phyloP scores from a whole-genome alignment of 2,329 filamentous ascomycete genomes.

The Claviceps purpurea region DNA sequence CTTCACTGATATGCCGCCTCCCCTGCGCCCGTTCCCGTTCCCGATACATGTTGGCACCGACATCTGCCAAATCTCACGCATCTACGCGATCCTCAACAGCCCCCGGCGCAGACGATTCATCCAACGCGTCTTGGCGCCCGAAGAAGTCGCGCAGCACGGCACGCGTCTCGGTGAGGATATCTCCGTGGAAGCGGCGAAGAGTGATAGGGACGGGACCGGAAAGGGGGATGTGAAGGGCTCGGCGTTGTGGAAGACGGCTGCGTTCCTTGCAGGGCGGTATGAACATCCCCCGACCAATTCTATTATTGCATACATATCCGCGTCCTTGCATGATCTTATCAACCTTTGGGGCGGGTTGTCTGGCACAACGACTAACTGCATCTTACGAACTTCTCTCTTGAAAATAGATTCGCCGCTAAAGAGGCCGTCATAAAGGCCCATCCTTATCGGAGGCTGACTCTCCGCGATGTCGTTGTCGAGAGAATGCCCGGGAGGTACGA shows the following conservation, averaged over 20 bases:
- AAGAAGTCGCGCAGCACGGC: constrained; percentile 17
- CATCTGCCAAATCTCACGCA: constrained; percentile 57
- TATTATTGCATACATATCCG: no score
- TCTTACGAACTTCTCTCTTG: neutral
- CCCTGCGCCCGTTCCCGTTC: constrained; percentile 41
- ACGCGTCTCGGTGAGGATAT: constrained; percentile 4
- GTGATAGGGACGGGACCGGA: neutral
- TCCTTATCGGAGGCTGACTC: constrained; percentile 41
- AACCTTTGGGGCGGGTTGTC: no score
- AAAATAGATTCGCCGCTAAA: constrained; percentile 52
- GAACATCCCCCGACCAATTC: neutral
- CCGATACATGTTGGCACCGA: constrained; percentile 63
- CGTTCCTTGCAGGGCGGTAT: constrained; percentile 24
- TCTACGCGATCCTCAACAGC: constrained; percentile 42
- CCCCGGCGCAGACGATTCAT: constrained; percentile 31
- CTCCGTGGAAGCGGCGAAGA: neutral
- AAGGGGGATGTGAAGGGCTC: neutral
- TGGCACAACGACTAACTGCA: no score
- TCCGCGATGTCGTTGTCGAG: constrained; percentile 45
- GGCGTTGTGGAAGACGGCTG: constrained; percentile 21
- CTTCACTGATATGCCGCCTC: neutral
- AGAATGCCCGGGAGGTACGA: constrained; percentile 12
- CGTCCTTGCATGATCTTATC: no score
- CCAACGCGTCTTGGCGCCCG: constrained; percentile 30
- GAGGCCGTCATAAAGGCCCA: constrained; percentile 65